These are phyloP conservation scores for Annulohypoxylon stygium DNA, from an alignment of 495 filamentous ascomycete genomes.

Conservation along the genomic window DNA sequence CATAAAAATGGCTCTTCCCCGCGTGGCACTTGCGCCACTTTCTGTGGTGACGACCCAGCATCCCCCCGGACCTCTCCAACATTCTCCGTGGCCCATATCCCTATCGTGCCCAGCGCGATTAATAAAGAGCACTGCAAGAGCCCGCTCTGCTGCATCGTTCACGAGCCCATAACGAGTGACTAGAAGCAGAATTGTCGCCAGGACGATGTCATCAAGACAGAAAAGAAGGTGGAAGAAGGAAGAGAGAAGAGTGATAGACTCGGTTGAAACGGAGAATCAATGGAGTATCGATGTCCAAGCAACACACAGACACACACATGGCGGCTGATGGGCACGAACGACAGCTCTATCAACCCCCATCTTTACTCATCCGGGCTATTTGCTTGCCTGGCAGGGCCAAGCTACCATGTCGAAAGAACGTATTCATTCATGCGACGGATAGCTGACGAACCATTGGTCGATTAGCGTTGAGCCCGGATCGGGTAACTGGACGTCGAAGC, in stretches of 20 bases:
- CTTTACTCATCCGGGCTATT: constrained; percentile 10
- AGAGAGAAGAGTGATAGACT: constrained; percentile 20
- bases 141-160: constrained; percentile 48
- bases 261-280: constrained; percentile 36
- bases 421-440: constrained; percentile 40
- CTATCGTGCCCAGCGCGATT: constrained; percentile 50
- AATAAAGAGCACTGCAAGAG: constrained; percentile 47
- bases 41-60: not conserved
- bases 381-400: constrained; percentile 3
- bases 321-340: constrained; percentile 5
- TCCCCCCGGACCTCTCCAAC: constrained; percentile 34
- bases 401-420: constrained; percentile 19
- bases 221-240: constrained; percentile 33
- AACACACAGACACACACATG: constrained; percentile 31
- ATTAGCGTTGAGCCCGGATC: constrained; percentile 38
- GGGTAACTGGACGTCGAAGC: constrained; percentile 31
- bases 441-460: constrained; percentile 16
- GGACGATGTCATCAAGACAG: constrained; percentile 39
- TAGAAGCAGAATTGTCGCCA: constrained; percentile 33
- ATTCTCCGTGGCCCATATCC: constrained; percentile 39
- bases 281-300: constrained; percentile 33
- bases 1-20: constrained; percentile 13
- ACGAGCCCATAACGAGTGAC: constrained; percentile 47
- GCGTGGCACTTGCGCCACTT: constrained; percentile 17
- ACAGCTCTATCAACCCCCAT: constrained; percentile 23